These are phyloP conservation scores for Sugiyamaella novakii DNA, from an alignment of 1,139 yeast species.

Conservation along the genomic window DNA sequence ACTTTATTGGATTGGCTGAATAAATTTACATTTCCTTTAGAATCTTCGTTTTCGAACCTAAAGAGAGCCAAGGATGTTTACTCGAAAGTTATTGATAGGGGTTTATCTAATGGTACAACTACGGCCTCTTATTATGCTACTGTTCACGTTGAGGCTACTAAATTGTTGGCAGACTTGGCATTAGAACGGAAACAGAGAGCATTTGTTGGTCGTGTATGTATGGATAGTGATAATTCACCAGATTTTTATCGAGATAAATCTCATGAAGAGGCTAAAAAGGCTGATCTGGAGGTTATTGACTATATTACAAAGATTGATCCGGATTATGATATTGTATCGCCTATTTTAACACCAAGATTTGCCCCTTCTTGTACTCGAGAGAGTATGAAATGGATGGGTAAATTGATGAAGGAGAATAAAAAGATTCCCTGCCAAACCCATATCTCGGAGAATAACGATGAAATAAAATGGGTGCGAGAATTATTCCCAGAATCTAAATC, in stretches of 20 bases:
- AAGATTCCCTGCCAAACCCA: constrained; percentile 85
- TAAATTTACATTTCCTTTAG: constrained; percentile 86
- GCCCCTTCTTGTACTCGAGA: constrained; percentile 83
- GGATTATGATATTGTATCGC: constrained; percentile 52
- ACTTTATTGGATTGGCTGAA: constrained; percentile 88
- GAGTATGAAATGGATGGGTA: constrained; percentile 65
- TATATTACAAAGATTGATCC: constrained; percentile 61
- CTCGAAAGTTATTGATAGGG: constrained; percentile 61
- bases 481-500: constrained; percentile 69
- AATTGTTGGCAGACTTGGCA: constrained; percentile 72
- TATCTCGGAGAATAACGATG: constrained; percentile 74
- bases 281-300: constrained; percentile 59
- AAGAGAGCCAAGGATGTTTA: constrained; percentile 63
- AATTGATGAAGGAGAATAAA: constrained; percentile 48
- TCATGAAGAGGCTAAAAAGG: constrained; percentile 56
- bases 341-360: constrained; percentile 89
- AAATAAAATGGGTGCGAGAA: constrained; percentile 71
- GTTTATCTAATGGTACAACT: constrained; percentile 81
- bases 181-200: constrained; percentile 77
- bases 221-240: constrained; percentile 69
- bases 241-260: constrained; percentile 64
- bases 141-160: constrained; percentile 74
- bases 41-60: constrained; percentile 57
- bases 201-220: constrained; percentile 91
- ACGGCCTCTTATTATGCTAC: constrained; percentile 92